These are phyloP conservation scores for Quercus mongolica DNA, from an alignment of 306 rosid genomes.

Conservation along the genomic window DNA sequence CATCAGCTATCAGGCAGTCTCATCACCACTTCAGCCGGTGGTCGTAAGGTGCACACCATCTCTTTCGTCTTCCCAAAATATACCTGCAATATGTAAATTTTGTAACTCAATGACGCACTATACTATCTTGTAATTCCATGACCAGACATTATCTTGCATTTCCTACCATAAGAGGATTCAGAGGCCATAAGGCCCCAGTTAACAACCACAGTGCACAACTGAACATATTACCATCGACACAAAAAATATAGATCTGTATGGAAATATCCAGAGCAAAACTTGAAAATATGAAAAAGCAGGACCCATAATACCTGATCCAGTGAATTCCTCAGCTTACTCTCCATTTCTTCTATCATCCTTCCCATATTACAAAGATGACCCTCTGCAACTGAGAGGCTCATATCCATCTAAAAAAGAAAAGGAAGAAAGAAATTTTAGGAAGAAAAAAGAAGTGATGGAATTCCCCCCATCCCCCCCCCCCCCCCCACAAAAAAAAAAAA, in stretches of 20 bases:
- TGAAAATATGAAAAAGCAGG: background rate
- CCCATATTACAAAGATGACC: constrained; percentile 99
- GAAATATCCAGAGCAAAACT: background rate
- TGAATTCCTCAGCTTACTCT: constrained; percentile 92
- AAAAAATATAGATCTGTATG: background rate
- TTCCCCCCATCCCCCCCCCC: too few species aligned
- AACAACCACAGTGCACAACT: background rate
- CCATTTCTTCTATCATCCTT: constrained; percentile 99
- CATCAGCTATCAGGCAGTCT: constrained; percentile 70
- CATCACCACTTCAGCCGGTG: constrained; percentile 81
- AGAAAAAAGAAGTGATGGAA: background rate
- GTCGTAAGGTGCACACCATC: constrained; percentile 97
- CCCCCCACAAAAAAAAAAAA: background rate
- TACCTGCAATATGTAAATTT: constrained; percentile 46
- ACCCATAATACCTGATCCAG: constrained; percentile 71
- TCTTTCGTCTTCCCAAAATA: constrained; percentile 97
- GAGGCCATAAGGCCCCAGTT: background rate
- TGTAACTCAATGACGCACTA: background rate
- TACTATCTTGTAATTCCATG: background rate
- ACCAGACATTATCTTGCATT: background rate
- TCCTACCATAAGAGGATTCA: background rate
- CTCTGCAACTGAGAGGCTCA: constrained; percentile 75
- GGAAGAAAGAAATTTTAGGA: background rate
- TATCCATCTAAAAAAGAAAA: constrained; percentile 60
- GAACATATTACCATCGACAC: background rate